Evolutionary conservation across 75 land plant genomes (phyloP).

Genomic region (Pinus albicaulis): DNA sequence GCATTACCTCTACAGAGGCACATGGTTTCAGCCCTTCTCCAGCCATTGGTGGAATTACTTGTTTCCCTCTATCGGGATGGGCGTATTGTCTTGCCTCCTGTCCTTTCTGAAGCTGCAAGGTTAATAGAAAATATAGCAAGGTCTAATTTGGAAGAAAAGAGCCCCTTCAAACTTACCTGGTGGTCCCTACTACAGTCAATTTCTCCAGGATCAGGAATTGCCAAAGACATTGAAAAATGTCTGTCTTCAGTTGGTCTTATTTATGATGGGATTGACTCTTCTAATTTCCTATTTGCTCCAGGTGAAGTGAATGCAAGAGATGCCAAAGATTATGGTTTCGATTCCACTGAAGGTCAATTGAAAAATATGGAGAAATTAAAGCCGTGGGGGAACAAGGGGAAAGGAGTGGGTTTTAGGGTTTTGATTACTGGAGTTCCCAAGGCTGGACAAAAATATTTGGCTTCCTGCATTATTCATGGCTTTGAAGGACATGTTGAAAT

Average conservation of each 20-base stretch:
- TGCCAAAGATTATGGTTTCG: slow-evolving; percentile 6
- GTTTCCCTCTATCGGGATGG: slow-evolving; percentile 69
- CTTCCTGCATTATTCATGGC: slow-evolving; percentile 69
- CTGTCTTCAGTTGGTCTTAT: slow-evolving; percentile 36
- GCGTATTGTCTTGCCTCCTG: slow-evolving; percentile 57
- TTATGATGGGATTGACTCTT: slow-evolving; percentile 4
- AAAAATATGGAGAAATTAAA: slow-evolving; percentile 13
- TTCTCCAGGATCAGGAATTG: slow-evolving; percentile 32
- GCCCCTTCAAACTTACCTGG: slow-evolving; percentile 21
- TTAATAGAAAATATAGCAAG: slow-evolving; percentile 28
- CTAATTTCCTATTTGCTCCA: neutral
- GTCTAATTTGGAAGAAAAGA: slow-evolving; percentile 29
- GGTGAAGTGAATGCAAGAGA: slow-evolving; percentile 12
- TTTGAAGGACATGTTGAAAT: slow-evolving; percentile 70
- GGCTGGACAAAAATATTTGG: slow-evolving; percentile 82
- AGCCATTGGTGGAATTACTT: slow-evolving; percentile 55
- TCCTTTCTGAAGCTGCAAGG: slow-evolving; percentile 41
- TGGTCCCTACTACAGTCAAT: slow-evolving; percentile 26
- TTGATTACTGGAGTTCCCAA: slow-evolving; percentile 69
- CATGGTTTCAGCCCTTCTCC: slow-evolving; percentile 64
- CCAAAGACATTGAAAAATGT: slow-evolving; percentile 30
- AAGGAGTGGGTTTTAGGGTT: slow-evolving; percentile 56
- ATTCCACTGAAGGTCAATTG: slow-evolving; percentile 5
- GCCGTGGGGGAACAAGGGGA: slow-evolving; percentile 9
- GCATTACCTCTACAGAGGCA: slow-evolving; percentile 60